These are phyloP conservation scores for Malassezia arunalokei DNA, from an alignment of 1,284 basidiomycete genomes.

Conservation along the genomic window DNA sequence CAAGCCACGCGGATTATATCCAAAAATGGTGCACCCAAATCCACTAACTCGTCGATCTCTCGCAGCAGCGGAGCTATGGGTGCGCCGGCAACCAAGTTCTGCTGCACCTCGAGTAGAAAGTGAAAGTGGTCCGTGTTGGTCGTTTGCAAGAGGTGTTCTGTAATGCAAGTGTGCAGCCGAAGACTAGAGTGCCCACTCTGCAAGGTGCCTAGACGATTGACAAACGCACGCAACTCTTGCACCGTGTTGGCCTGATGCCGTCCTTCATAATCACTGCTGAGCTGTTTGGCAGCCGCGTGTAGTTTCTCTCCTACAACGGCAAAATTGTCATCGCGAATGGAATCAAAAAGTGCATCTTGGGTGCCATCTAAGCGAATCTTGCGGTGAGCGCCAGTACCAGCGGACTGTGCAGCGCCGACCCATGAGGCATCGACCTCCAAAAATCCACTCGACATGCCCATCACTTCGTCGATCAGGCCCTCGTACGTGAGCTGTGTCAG, in stretches of 20 bases:
- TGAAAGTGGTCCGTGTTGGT: conserved; percentile 74
- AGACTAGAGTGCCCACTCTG: conserved; percentile 81
- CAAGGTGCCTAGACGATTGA: conserved; percentile 79
- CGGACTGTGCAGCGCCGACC: conserved; percentile 35
- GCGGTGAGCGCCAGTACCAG: conserved; percentile 25
- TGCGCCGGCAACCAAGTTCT: conserved; percentile 67
- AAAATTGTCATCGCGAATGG: conserved; percentile 84
- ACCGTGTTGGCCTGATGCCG: conserved; percentile 76
- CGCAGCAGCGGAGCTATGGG: conserved; percentile 26
- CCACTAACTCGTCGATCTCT: conserved; percentile 36
- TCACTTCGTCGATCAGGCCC: conserved; percentile 85
- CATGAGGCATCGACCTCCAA: conserved; percentile 78
- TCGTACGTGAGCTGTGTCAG: conserved; percentile 94
- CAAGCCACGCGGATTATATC: conserved; percentile 61
- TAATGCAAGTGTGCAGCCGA: conserved; percentile 76
- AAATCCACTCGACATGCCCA: conserved; percentile 79
- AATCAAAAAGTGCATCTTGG: conserved; percentile 69
- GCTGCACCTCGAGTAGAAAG: conserved; percentile 83
- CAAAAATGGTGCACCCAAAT: conserved; percentile 23
- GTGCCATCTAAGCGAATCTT: conserved; percentile 66
- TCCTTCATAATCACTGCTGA: conserved; percentile 82
- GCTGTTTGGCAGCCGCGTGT: conserved; percentile 64
- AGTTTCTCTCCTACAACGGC: conserved; percentile 75
- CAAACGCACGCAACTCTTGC: conserved; percentile 82
- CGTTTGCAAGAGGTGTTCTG: conserved; percentile 73